Percentiles rank a stretch among this genome's conserved stretches.
Conservation (phyloP, 768 basidiomycete genomes). For the Mycena olivaceomarginata region DNA sequence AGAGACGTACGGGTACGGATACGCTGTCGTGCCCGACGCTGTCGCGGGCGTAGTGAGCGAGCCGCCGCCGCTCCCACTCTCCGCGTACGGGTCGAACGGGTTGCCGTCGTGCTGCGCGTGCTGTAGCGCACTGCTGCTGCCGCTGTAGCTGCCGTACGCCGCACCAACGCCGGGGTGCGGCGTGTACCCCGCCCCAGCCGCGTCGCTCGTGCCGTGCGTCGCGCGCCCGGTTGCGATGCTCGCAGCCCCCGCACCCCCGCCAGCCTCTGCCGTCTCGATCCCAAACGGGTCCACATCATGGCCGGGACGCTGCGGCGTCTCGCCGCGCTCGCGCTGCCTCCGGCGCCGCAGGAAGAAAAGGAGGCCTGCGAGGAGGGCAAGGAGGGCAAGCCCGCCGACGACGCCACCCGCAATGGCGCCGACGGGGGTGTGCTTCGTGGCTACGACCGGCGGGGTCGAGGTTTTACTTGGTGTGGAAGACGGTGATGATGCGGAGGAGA, state of each 20-base stretch:
- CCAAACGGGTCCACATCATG: background rate
- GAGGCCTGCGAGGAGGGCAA: background rate
- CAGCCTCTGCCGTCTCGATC: background rate
- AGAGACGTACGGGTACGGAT: background rate
- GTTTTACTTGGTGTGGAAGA: background rate
- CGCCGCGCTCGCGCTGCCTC: background rate
- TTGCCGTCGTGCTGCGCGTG: background rate
- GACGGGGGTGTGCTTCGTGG: background rate
- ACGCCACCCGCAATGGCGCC: background rate
- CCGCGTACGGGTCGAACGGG: constrained; percentile 8
- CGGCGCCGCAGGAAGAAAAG: background rate
- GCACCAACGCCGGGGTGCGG: no score
- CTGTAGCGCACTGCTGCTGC: no score
- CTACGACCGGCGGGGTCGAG: background rate
- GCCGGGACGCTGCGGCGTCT: background rate
- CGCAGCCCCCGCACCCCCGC: background rate
- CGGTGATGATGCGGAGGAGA: background rate
- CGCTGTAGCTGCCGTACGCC: no score
- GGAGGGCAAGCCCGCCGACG: background rate
- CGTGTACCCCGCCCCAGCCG: background rate
- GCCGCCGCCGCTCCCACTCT: background rate
- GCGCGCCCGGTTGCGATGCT: background rate
- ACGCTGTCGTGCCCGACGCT: background rate
- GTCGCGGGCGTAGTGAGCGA: background rate
- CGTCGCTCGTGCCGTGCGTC: background rate